These are phyloP conservation scores for Pinus tabuliformis DNA, from an alignment of 75 land plant species.

Conservation along the genomic window DNA sequence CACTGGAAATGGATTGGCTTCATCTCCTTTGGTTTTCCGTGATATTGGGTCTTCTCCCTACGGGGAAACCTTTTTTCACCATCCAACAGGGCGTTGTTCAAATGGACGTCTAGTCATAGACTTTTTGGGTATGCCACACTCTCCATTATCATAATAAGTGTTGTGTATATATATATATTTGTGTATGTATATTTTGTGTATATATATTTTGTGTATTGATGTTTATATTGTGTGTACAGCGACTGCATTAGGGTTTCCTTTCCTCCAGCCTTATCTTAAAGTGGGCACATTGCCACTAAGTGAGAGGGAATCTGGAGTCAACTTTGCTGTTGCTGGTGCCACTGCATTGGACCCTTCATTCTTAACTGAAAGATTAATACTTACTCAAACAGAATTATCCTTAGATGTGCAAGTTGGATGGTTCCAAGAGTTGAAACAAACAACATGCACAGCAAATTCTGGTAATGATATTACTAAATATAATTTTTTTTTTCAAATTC, in stretches of 20 bases:
- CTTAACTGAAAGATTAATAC: background rate
- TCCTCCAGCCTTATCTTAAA: conserved; percentile 2
- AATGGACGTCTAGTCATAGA: conserved; percentile 69
- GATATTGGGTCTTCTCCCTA: conserved; percentile 35
- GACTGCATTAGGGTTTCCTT: background rate
- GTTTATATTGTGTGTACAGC: background rate
- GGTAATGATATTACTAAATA: too few relatives aligned
- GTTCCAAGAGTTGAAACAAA: background rate
- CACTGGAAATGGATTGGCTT: conserved; percentile 38
- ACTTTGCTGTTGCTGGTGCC: background rate
- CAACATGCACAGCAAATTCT: background rate
- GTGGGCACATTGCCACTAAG: background rate
- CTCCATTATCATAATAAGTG: too few relatives aligned
- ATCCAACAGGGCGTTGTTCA: conserved; percentile 47
- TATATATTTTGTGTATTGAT: background rate
- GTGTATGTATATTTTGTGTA: too few relatives aligned
- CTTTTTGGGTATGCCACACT: conserved; percentile 42
- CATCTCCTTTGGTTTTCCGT: conserved; percentile 23
- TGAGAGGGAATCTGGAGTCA: background rate
- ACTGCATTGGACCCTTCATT: background rate
- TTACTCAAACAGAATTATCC: background rate
- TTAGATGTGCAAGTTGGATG: background rate
- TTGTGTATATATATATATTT: too few relatives aligned
- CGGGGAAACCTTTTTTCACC: conserved; percentile 44
- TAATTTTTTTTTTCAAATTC: too few relatives aligned